A percentile compares a stretch with the other conserved stretches of the same genome.
Evolutionary conservation across 805 yeast genomes (phyloP).

Genomic region (Maudiozyma saulgeensis): DNA sequence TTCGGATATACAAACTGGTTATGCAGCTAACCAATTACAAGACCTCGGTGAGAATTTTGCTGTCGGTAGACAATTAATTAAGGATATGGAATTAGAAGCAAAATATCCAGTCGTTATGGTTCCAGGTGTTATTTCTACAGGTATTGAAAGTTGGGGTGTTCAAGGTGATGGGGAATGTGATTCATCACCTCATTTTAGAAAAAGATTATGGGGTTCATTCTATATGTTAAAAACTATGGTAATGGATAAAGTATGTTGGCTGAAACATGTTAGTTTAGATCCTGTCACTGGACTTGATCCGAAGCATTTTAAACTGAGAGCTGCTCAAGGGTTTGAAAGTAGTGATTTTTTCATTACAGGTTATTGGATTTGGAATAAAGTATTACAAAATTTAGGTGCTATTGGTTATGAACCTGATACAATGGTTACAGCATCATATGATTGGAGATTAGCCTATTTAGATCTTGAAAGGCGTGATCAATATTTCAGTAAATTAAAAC

Average conservation of each 20-base stretch:
- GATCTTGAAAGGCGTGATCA: conserved; percentile 84
- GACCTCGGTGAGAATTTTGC: conserved; percentile 78
- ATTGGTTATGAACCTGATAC: conserved; percentile 88
- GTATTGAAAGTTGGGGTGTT: conserved; percentile 88
- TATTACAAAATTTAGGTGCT: conserved; percentile 88
- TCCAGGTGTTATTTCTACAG: conserved; percentile 94
- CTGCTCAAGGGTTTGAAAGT: conserved; percentile 94
- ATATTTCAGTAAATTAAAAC: conserved; percentile 70
- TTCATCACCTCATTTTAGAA: conserved; percentile 73
- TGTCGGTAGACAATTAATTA: conserved; percentile 60
- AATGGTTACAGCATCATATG: conserved; percentile 88
- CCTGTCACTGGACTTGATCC: conserved; percentile 92
- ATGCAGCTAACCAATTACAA: conserved; percentile 11
- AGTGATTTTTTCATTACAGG: conserved; percentile 96
- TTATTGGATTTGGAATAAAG: conserved; percentile 97
- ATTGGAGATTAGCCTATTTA: conserved; percentile 87
- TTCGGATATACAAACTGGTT: conserved; percentile 35
- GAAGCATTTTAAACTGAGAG: conserved; percentile 64
- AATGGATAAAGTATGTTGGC: conserved; percentile 87
- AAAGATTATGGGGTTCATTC: conserved; percentile 93
- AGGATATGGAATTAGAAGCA: conserved; percentile 41
- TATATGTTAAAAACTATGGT: conserved; percentile 91
- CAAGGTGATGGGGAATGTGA: conserved; percentile 74
- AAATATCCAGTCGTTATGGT: conserved; percentile 81
- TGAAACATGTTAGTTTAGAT: conserved; percentile 82